A percentile compares a stretch with the other conserved stretches of the same genome.
Evolutionary conservation across 2,329 filamentous ascomycete species (phyloP).

Genomic region (Colletotrichum spaethianum): DNA sequence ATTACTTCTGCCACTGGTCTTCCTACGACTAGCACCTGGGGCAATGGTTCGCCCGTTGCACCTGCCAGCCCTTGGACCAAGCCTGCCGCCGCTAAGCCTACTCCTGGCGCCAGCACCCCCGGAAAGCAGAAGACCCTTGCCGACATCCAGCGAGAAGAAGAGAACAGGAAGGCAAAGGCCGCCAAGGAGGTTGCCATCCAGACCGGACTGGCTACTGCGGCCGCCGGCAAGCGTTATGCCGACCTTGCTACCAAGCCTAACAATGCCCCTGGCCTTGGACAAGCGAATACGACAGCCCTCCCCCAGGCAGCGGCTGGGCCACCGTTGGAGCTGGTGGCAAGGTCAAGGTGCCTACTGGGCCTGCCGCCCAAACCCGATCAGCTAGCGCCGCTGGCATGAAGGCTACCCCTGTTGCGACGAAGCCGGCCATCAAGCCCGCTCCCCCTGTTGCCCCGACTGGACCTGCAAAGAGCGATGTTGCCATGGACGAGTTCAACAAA

Average conservation of each 20-base stretch:
- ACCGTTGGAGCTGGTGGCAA: constrained; percentile 96
- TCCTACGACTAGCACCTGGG: constrained; percentile 92
- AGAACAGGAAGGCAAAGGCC: constrained; percentile 86
- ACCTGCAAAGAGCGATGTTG: constrained; percentile 64
- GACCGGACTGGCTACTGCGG: constrained; percentile 59
- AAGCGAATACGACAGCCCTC: constrained; percentile 60
- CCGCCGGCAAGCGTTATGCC: constrained; percentile 88
- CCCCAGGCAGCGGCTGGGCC: constrained; percentile 80
- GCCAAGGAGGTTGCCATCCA: constrained; percentile 67
- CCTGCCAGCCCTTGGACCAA: constrained; percentile 77
- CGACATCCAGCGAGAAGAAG: constrained; percentile 97
- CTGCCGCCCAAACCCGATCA: constrained; percentile 64
- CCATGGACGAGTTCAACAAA: constrained; percentile 93
- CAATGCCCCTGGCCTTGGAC: constrained; percentile 50
- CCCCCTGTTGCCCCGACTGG: constrained; percentile 61
- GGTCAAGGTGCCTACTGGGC: constrained; percentile 79
- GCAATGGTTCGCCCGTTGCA: constrained; percentile 80
- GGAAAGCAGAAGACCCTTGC: constrained; percentile 88
- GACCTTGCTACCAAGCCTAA: constrained; percentile 82
- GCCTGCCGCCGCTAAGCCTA: constrained; percentile 64
- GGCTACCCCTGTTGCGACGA: constrained; percentile 60
- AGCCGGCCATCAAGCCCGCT: constrained; percentile 65
- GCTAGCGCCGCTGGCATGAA: constrained; percentile 61
- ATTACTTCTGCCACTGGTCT: constrained; percentile 78
- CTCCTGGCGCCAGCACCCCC: constrained; percentile 44